Conservation (phyloP, 1,139 yeast species). For the Zygosaccharomyces sapae region DNA sequence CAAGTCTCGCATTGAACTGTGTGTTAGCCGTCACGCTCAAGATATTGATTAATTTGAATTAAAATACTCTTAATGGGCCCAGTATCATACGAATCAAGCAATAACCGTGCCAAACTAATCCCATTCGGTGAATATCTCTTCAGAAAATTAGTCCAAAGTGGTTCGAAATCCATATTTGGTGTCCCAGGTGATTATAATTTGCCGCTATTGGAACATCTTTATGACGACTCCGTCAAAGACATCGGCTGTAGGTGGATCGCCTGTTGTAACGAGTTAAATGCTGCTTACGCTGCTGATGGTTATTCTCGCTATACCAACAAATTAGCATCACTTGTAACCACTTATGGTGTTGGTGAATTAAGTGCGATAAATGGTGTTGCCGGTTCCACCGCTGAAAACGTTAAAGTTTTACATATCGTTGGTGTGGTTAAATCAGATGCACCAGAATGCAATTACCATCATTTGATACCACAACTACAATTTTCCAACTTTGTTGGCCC, state of each 20-base stretch:
- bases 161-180: constrained; percentile 39
- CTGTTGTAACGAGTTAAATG: constrained; percentile 56
- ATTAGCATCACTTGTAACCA: constrained; percentile 55
- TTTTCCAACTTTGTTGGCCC: constrained; percentile 48
- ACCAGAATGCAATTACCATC: constrained; percentile 50
- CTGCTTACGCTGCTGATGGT: constrained; percentile 52
- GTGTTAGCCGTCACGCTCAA: neutral
- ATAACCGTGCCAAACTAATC: constrained; percentile 11
- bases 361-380: constrained; percentile 65
- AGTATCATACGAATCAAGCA: constrained; percentile 10
- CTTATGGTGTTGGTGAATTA: constrained; percentile 72
- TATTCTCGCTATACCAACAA: constrained; percentile 61
- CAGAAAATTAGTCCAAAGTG: constrained; percentile 28
- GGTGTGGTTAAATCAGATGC: constrained; percentile 51
- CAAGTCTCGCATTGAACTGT: neutral
- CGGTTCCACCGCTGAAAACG: constrained; percentile 63
- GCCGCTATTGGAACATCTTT: constrained; percentile 51
- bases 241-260: constrained; percentile 39
- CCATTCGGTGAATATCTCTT: constrained; percentile 38
- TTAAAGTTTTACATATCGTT: constrained; percentile 61
- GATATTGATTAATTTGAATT: neutral
- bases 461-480: constrained; percentile 56
- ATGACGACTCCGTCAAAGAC: constrained; percentile 27
- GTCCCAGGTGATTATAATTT: constrained; percentile 61
- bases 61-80: constrained; percentile 6